Base-by-base conservation (phyloP, 768 basidiomycete species). In the Serendipita sp. region DNA sequence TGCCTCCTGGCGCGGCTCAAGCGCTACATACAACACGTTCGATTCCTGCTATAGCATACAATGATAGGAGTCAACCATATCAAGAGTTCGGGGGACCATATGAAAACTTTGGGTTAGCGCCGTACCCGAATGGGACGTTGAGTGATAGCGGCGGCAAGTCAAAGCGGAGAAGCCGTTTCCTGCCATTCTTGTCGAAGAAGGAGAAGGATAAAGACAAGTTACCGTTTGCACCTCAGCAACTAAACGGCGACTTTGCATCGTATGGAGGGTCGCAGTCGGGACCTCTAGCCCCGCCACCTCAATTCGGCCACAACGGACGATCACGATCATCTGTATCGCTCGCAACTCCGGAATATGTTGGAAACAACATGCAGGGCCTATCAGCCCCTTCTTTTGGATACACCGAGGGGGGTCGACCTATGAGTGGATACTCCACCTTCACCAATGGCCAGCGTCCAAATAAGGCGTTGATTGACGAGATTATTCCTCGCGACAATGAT, bases 401-500 rank as follows among this genome's bases (percentile, higher is more conserved):
- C 73, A 77, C 60, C 75, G 75, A 30, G 78, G 81, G 5, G 74
- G 75, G 20, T 79, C 81, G 34, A 74, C 81, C 26, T 76, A 82
- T 69, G 72, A n/a, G 69, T 74, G 72, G 33, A 70, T 9, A 63
- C 64, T 26, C 74, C 81, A 53, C 77, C 85, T 61, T 76, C 83
- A 76, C 86, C 85, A 43, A 75, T 82, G 20, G 77, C 78, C 44
- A 63, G 41, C 38, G 4, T 9, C 83, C 85, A 17, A 79, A 84
- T 62, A 89, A 83, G 75, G 82, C 82, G 51, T 76, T 89, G 62
- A 58, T 58, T 20, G 86, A 88, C 67, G 82, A 85, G 67, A 77
- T 88, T 22, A 87, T 92, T n/a, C 79, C 84, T n/a, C 90, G 88
- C 72, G 88, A 90, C 70, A 72, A 81, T 2, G 86, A 90, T 17